Conservation (phyloP, 345 rosid genomes). For the Carallia pectinifolia region DNA sequence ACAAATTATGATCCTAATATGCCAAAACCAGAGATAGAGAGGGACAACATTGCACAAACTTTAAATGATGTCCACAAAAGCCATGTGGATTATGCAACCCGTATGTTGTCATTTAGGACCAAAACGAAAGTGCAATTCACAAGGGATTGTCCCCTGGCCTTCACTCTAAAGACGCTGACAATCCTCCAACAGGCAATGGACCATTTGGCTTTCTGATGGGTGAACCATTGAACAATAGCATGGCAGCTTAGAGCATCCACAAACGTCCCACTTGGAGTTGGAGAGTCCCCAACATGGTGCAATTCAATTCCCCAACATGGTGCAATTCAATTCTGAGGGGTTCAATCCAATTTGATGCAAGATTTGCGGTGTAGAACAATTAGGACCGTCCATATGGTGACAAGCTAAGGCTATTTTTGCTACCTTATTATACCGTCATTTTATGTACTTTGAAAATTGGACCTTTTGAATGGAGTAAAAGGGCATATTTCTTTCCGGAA, state of each 20-base stretch:
- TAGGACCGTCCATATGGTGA: not conserved
- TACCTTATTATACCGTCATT: not conserved
- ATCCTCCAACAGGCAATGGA: slow-evolving; percentile 18
- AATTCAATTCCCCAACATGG: not conserved
- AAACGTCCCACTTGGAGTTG: not conserved
- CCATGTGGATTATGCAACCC: slow-evolving; percentile 31
- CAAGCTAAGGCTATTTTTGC: not conserved
- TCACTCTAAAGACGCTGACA: slow-evolving; percentile 7
- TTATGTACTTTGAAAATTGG: too few species aligned
- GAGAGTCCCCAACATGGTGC: not conserved
- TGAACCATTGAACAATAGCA: not conserved
- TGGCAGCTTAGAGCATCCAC: slow-evolving; percentile 7
- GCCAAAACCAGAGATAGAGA: not conserved
- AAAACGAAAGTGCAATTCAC: slow-evolving; percentile 36
- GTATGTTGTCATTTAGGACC: slow-evolving; percentile 11
- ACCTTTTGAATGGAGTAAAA: not conserved
- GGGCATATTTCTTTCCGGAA: not conserved
- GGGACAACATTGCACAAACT: slow-evolving; percentile 16
- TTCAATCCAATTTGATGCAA: not conserved
- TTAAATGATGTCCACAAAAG: slow-evolving; percentile 31
- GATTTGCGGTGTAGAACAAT: slow-evolving; percentile 1
- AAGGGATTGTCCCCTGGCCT: slow-evolving; percentile 40
- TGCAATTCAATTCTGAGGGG: not conserved
- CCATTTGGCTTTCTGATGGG: slow-evolving; percentile 18
- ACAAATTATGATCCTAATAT: not conserved